Evolutionary conservation across 768 basidiomycete genomes (phyloP), one percentile per base, ranked within the genome.

Genomic region (Tricholoma bakamatsutake): DNA sequence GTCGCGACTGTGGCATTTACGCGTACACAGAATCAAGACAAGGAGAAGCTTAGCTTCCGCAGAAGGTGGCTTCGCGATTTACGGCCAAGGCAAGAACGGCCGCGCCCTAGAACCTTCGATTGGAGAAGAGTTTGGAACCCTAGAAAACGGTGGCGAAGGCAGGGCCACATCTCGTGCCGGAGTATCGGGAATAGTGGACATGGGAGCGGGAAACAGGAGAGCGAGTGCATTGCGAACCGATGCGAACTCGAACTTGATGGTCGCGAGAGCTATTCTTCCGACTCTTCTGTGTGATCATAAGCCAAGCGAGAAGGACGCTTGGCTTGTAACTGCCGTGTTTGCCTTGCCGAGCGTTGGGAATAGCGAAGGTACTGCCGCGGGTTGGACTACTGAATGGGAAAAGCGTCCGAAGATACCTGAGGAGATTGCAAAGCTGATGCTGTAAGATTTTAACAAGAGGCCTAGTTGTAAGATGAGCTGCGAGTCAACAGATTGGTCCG

Each of bases 211-310:
- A 33, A 55, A 57, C 47, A 66, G 75, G 45, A 64, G 57, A 48
- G 76, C 73, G 2, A 61, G 63, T 53, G 80, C 81, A n/a, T 64
- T 88, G 12, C 75, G 85, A 40, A 81, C 81, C 27, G 87, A 90
- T 64, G 82, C 87, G 33, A 89, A 90, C 68, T 77, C 85, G 33
- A 88, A 87, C 65, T 66, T 89, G 63, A 79, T 89, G 59, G 80
- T 80, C 33, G 76, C 87, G 2, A 73, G 86, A 18, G 83, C 86
- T 34, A 78, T 87, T n/a, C 66, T 88, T 55, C 87, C 87, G 4
- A 85, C 84, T 39, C 74, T 89, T 45, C 58, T 80, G 50, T 81
- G 74, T 2, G 72, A 76, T 40, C 77, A 83, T 55, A 65, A 66
- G 15, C 62, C 66, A n/a, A 65, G 69, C 4, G 71, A 69, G 3